These are phyloP conservation scores for Biscutella laevigata DNA, from an alignment of 441 rosid genomes.

Conservation along the genomic window DNA sequence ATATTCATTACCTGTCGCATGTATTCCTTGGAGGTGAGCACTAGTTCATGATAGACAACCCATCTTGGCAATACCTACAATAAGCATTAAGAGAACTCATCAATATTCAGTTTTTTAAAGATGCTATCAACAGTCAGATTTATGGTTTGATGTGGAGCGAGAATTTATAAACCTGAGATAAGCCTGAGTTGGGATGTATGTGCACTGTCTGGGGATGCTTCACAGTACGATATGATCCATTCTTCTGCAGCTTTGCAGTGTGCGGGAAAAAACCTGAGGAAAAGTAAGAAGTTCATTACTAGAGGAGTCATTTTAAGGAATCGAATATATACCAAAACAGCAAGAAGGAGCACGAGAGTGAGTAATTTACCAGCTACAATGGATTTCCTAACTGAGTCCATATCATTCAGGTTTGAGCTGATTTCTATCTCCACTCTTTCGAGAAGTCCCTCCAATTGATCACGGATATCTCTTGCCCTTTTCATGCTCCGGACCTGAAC, in stretches of 20 bases:
- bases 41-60: slow-evolving; percentile 89
- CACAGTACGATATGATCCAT: slow-evolving; percentile 82
- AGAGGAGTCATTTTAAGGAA: not conserved
- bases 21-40: slow-evolving; percentile 87
- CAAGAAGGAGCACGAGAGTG: too few relatives aligned
- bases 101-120: not conserved
- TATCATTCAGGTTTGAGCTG: slow-evolving; percentile 51
- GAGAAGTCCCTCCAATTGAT: slow-evolving; percentile 89
- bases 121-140: not conserved
- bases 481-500: slow-evolving; percentile 57
- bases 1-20: slow-evolving; percentile 97
- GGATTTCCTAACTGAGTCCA: slow-evolving; percentile 62
- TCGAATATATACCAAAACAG: not conserved
- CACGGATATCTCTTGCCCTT: slow-evolving; percentile 89
- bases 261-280: slow-evolving; percentile 58
- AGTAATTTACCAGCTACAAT: slow-evolving; percentile 36
- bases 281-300: slow-evolving; percentile 8
- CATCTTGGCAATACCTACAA: slow-evolving; percentile 80
- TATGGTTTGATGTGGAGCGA: not conserved
- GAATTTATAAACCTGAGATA: slow-evolving; percentile 56
- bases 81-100: slow-evolving; percentile 4
- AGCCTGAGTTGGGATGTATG: slow-evolving; percentile 92
- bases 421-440: slow-evolving; percentile 95
- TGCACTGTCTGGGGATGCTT: slow-evolving; percentile 91
- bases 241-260: slow-evolving; percentile 83